Percentiles rank a stretch among this genome's conserved stretches.
Evolutionary conservation across 495 filamentous ascomycete genomes (phyloP).

Genomic region (Venustampulla echinocandica): DNA sequence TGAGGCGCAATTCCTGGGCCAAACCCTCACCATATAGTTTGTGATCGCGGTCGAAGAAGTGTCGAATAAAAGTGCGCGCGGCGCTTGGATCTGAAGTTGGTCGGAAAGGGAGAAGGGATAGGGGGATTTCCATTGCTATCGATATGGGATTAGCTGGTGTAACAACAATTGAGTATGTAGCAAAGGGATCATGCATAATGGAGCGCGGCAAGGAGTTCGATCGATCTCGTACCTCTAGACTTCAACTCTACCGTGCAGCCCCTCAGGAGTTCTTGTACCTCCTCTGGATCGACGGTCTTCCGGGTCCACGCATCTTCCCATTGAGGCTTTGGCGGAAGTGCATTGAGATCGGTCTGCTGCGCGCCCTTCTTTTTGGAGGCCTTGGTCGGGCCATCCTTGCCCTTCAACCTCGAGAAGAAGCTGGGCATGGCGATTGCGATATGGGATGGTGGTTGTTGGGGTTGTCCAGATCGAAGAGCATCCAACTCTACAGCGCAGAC

Average conservation of each 20-base stretch:
- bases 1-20: constrained; percentile 80
- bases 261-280: constrained; percentile 77
- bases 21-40: constrained; percentile 58
- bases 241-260: constrained; percentile 88
- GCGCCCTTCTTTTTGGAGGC: constrained; percentile 49
- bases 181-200: constrained; percentile 16
- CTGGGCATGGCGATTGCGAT: constrained; percentile 44
- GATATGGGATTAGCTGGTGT: constrained; percentile 27
- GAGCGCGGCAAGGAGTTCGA: constrained; percentile 7
- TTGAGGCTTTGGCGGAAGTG: constrained; percentile 54
- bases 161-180: neutral
- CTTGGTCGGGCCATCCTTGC: constrained; percentile 53
- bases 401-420: constrained; percentile 68
- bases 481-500: too few species aligned
- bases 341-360: constrained; percentile 41
- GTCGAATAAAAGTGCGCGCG: constrained; percentile 83
- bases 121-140: constrained; percentile 78
- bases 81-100: constrained; percentile 86
- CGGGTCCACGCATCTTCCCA: constrained; percentile 89
- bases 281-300: constrained; percentile 77
- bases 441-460: too few species aligned
- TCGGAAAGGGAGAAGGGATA: constrained; percentile 91
- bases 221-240: constrained; percentile 64
- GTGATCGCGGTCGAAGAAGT: constrained; percentile 62
- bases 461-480: too few species aligned